Evolutionary conservation across 805 yeast species (phyloP).

Genomic region (Barnettozyma botsteinii): DNA sequence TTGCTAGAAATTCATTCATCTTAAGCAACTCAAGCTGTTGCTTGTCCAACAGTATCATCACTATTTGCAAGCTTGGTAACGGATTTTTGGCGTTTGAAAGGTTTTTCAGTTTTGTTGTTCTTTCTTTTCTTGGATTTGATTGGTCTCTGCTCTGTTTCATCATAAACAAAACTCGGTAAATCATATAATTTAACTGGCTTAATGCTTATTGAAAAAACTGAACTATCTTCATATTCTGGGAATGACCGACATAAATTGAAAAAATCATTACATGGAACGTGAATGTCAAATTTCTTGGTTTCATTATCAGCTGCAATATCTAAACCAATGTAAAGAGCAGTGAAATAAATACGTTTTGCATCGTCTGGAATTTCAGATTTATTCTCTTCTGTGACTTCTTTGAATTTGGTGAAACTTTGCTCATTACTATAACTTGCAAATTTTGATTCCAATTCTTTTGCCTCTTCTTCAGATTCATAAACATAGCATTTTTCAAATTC

Average conservation of each 20-base stretch:
- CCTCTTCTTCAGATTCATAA: slow-evolving; percentile 48
- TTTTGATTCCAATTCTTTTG: slow-evolving; percentile 48
- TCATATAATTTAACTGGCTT: slow-evolving; percentile 74
- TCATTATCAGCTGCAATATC: slow-evolving; percentile 35
- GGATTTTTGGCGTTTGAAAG: slow-evolving; percentile 32
- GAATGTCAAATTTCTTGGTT: slow-evolving; percentile 70
- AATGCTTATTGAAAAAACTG: slow-evolving; percentile 50
- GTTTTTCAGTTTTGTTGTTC: slow-evolving; percentile 32
- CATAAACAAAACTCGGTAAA: slow-evolving; percentile 79
- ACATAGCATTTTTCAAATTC: slow-evolving; percentile 54
- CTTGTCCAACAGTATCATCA: slow-evolving; percentile 1
- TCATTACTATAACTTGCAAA: slow-evolving; percentile 61
- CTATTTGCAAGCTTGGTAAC: slow-evolving; percentile 6
- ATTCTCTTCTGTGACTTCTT: slow-evolving; percentile 29
- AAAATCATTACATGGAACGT: slow-evolving; percentile 86
- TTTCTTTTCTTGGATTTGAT: slow-evolving; percentile 53
- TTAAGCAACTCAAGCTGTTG: too few species aligned
- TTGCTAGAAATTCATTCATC: slow-evolving; percentile 1
- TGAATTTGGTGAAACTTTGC: slow-evolving; percentile 30
- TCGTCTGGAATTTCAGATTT: slow-evolving; percentile 30
- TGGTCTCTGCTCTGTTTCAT: slow-evolving; percentile 75
- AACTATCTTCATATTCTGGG: slow-evolving; percentile 56
- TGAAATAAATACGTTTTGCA: slow-evolving; percentile 45
- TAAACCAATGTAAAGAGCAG: slow-evolving; percentile 78
- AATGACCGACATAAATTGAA: slow-evolving; percentile 73